A percentile compares a stretch with the other conserved stretches of the same genome.
These are phyloP conservation scores for Ceratocystis alfenasii DNA, from an alignment of 2,329 filamentous ascomycete genomes.

Conservation along the genomic window DNA sequence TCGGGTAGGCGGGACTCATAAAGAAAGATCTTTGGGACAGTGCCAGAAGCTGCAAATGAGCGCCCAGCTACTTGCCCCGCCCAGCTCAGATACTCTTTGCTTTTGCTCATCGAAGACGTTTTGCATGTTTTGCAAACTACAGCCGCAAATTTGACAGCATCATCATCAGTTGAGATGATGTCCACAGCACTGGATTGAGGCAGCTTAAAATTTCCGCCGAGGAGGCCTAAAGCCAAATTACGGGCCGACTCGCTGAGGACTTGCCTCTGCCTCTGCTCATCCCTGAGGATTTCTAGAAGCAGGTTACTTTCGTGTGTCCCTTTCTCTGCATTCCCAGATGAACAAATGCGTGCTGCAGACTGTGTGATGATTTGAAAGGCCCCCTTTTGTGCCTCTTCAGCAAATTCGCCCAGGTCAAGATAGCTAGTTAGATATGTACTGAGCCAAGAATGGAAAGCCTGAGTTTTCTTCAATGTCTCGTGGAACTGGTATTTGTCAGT, in stretches of 20 bases:
- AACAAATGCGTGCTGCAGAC: constrained; percentile 55
- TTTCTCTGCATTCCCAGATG: constrained; percentile 55
- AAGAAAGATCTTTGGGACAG: constrained; percentile 48
- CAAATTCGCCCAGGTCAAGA: constrained; percentile 39
- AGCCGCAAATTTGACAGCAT: constrained; percentile 49
- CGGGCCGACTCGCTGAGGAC: constrained; percentile 61
- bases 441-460: constrained; percentile 69
- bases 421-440: constrained; percentile 55
- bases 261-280: constrained; percentile 49
- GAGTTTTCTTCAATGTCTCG: constrained; percentile 62
- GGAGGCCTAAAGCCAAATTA: constrained; percentile 55
- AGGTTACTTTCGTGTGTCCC: constrained; percentile 67
- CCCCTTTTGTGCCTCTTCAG: constrained; percentile 36
- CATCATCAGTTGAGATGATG: constrained; percentile 54
- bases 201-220: constrained; percentile 63
- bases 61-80: constrained; percentile 72
- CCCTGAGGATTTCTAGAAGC: constrained; percentile 65
- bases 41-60: constrained; percentile 66
- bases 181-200: constrained; percentile 38
- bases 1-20: constrained; percentile 46
- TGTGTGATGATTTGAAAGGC: constrained; percentile 55
- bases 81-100: constrained; percentile 67
- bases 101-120: constrained; percentile 49
- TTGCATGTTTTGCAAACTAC: constrained; percentile 68
- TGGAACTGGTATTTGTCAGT: constrained; percentile 76